Evolutionary conservation across 768 basidiomycete species (phyloP).

Genomic region (Multifurca ochricompacta): DNA sequence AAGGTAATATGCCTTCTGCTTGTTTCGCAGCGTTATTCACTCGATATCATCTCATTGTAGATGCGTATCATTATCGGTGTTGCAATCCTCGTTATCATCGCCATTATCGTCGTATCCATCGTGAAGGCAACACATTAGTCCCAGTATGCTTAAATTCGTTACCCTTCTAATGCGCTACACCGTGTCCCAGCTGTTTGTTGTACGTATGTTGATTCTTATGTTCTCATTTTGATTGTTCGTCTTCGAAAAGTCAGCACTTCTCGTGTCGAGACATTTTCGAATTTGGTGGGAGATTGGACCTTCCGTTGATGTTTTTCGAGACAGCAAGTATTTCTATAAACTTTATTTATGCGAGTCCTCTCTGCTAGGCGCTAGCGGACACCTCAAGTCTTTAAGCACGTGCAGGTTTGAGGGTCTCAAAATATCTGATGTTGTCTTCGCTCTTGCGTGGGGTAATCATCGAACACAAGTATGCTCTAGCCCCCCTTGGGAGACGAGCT

Average conservation of each 20-base stretch:
- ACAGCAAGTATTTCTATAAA: constrained; percentile 3
- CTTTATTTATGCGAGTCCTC: constrained; percentile 2
- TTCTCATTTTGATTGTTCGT: not conserved
- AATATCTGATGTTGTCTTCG: not conserved
- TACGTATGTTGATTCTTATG: constrained; percentile 17
- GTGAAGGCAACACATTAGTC: constrained; percentile 65
- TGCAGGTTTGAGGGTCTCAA: constrained; percentile 13
- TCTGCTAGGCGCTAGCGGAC: not conserved
- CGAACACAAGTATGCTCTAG: no score
- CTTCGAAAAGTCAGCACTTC: constrained; percentile 2
- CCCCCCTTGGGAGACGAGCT: no score
- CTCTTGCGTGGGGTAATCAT: no score
- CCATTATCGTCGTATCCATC: constrained; percentile 94
- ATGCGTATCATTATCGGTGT: constrained; percentile 96
- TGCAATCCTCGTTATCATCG: constrained; percentile 81
- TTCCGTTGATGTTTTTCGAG: not conserved
- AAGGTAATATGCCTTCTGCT: constrained; percentile 47
- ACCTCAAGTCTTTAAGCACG: constrained; percentile 26
- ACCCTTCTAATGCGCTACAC: constrained; percentile 10
- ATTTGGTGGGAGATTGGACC: constrained; percentile 4
- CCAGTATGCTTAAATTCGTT: constrained; percentile 12
- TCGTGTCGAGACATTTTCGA: constrained; percentile 1
- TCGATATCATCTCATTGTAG: constrained; percentile 31
- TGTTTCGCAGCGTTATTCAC: constrained; percentile 13
- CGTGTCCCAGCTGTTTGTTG: constrained; percentile 15